Evolutionary conservation across 768 basidiomycete genomes (phyloP).

Genomic region (Podaxis sp.): DNA sequence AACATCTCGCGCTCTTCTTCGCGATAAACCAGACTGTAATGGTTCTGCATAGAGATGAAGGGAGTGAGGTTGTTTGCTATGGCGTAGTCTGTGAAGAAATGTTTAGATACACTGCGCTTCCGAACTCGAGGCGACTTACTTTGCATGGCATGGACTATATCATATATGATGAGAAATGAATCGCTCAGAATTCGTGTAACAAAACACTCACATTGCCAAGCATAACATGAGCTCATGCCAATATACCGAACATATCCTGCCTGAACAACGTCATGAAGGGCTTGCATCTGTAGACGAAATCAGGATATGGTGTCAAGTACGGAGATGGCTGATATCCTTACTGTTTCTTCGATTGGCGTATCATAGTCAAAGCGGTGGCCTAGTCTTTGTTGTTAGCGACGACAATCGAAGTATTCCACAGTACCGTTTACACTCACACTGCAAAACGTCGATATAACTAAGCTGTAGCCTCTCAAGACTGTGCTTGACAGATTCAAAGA

Average conservation of each 20-base stretch:
- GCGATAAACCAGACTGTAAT: conserved; percentile 57
- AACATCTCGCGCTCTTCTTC: conserved; percentile 68
- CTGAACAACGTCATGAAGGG: conserved; percentile 64
- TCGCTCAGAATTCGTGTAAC: background rate
- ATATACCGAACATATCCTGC: conserved; percentile 63
- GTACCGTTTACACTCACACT: conserved; percentile 41
- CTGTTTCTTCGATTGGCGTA: conserved; percentile 62
- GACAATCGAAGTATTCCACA: background rate
- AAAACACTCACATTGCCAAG: conserved; percentile 50
- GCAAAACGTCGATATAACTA: conserved; percentile 76
- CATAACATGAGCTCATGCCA: conserved; percentile 56
- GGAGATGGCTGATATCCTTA: conserved; percentile 18
- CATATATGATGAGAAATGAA: background rate
- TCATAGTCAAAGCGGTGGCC: conserved; percentile 56
- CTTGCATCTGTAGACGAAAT: conserved; percentile 50
- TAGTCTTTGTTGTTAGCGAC: conserved; percentile 14
- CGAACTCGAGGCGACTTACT: conserved; percentile 31
- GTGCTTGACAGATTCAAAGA: conserved; percentile 66
- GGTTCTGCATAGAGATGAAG: conserved; percentile 72
- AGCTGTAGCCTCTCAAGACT: conserved; percentile 67
- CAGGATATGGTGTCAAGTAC: background rate
- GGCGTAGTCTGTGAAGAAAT: conserved; percentile 47
- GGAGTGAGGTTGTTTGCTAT: conserved; percentile 54
- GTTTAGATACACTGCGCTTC: background rate
- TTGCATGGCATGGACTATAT: conserved; percentile 51